These are phyloP conservation scores for Lactifluus pinguis DNA, from an alignment of 768 basidiomycete species.

Conservation along the genomic window DNA sequence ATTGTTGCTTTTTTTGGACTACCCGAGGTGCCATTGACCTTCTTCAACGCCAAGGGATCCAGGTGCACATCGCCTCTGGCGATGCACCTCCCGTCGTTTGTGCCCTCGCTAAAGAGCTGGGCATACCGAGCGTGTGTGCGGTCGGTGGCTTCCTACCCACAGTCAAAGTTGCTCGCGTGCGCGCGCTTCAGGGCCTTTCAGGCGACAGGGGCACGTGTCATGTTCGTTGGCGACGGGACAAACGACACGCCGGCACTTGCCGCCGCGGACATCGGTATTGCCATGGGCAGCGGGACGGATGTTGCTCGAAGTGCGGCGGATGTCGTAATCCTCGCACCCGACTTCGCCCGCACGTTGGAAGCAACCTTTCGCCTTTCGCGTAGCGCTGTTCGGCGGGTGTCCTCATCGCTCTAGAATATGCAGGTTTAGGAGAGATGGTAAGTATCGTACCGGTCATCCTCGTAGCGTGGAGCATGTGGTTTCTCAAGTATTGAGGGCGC, in stretches of 20 bases:
- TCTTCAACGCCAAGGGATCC: conserved; percentile 30
- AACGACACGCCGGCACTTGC: conserved; percentile 45
- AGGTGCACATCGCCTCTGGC: conserved; percentile 41
- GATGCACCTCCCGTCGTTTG: conserved; percentile 38
- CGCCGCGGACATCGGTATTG: conserved; percentile 5
- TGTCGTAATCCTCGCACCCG: too few species aligned
- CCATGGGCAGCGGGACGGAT: too few species aligned
- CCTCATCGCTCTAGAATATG: too few species aligned
- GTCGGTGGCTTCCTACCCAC: conserved; percentile 38
- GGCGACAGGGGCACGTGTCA: conserved; percentile 23
- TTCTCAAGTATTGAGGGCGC: too few species aligned
- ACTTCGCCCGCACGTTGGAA: too few species aligned
- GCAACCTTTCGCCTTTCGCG: too few species aligned
- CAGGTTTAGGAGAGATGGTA: too few species aligned
- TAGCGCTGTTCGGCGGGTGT: too few species aligned
- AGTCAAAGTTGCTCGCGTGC: conserved; percentile 34
- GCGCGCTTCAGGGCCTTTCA: conserved; percentile 19
- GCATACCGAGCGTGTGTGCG: conserved; percentile 30
- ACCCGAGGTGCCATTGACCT: conserved; percentile 34
- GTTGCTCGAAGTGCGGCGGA: too few species aligned
- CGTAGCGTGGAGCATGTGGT: too few species aligned
- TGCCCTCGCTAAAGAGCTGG: conserved; percentile 32
- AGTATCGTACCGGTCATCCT: too few species aligned
- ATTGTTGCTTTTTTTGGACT: conserved; percentile 31
- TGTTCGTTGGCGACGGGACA: conserved; percentile 44